Evolutionary conservation across 2,329 filamentous ascomycete species (phyloP).

Genomic region (Talaromyces sp.): DNA sequence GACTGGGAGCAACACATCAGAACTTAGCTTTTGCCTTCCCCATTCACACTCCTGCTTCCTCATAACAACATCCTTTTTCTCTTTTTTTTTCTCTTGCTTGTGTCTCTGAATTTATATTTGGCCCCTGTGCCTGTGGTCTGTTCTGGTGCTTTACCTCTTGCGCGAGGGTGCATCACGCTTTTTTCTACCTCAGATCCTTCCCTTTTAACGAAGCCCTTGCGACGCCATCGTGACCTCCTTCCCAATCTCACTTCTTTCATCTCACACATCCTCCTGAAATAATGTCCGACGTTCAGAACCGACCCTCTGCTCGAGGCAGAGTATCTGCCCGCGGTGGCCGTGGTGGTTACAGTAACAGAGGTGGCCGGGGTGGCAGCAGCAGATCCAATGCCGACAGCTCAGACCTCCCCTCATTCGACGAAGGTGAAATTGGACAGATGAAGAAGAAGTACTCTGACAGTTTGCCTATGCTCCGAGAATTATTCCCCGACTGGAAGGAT

Average conservation of each 20-base stretch:
- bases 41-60: constrained; percentile 26
- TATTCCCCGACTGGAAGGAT: constrained; percentile 95
- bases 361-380: constrained; percentile 69
- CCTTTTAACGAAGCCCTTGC: constrained; percentile 27
- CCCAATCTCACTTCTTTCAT: constrained; percentile 30
- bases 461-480: constrained; percentile 80
- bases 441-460: constrained; percentile 85
- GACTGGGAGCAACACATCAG: constrained; percentile 31
- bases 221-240: constrained; percentile 29
- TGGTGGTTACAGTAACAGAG: constrained; percentile 71
- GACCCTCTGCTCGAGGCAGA: constrained; percentile 84
- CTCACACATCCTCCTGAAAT: constrained; percentile 41
- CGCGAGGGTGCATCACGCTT: constrained; percentile 41
- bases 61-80: constrained; percentile 24
- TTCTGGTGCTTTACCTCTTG: constrained; percentile 40
- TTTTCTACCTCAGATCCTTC: constrained; percentile 28
- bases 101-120: constrained; percentile 27
- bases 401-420: constrained; percentile 68
- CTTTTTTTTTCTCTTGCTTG: constrained; percentile 15
- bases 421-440: constrained; percentile 87
- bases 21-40: constrained; percentile 32
- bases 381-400: constrained; percentile 73
- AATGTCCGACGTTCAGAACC: constrained; percentile 95
- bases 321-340: constrained; percentile 85
- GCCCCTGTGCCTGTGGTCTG: constrained; percentile 37